phyloP scores from a whole-genome alignment of 2,329 filamentous ascomycete species.

The Byssothecium circinans region DNA sequence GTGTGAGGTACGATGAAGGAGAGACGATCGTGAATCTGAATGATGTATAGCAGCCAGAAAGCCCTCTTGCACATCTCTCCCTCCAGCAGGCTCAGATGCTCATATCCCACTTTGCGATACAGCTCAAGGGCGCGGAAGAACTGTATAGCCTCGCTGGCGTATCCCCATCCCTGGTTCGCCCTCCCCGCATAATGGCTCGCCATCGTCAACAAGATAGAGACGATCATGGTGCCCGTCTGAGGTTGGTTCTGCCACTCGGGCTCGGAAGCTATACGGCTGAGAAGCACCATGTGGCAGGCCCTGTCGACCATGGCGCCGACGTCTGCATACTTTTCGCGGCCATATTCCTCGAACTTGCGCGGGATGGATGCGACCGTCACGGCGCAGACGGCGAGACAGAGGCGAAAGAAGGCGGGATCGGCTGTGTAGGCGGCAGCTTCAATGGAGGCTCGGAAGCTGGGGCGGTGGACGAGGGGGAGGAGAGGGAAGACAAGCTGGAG shows the following conservation, averaged over 20 bases:
- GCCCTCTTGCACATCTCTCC: constrained; percentile 17
- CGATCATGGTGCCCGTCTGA: constrained; percentile 11
- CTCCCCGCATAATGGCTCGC: constrained; percentile 14
- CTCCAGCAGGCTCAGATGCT: constrained; percentile 7
- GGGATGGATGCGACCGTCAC: constrained; percentile 17
- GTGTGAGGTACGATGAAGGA: constrained; percentile 21
- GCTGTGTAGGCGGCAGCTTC: constrained; percentile 6
- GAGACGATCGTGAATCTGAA: constrained; percentile 20
- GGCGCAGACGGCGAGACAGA: constrained; percentile 15
- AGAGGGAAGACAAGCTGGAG: constrained; percentile 17
- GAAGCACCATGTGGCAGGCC: constrained; percentile 15
- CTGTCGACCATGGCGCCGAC: constrained; percentile 14
- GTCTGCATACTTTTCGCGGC: constrained; percentile 6
- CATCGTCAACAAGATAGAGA: constrained; percentile 16
- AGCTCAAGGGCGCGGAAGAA: constrained; percentile 16
- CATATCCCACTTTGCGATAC: constrained; percentile 15
- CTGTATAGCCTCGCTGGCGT: constrained; percentile 18
- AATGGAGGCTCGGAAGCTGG: constrained; percentile 13
- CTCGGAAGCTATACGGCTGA: constrained; percentile 10
- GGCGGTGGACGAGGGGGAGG: constrained; percentile 15
- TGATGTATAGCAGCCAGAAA: constrained; percentile 19
- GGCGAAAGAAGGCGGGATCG: constrained; percentile 15
- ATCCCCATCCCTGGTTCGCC: constrained; percentile 17
- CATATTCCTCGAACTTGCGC: constrained; percentile 15
- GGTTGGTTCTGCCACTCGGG: constrained; percentile 16